phyloP scores from a whole-genome alignment of 164 flowering plant genomes.

The Magnolia kwangsiensis region DNA sequence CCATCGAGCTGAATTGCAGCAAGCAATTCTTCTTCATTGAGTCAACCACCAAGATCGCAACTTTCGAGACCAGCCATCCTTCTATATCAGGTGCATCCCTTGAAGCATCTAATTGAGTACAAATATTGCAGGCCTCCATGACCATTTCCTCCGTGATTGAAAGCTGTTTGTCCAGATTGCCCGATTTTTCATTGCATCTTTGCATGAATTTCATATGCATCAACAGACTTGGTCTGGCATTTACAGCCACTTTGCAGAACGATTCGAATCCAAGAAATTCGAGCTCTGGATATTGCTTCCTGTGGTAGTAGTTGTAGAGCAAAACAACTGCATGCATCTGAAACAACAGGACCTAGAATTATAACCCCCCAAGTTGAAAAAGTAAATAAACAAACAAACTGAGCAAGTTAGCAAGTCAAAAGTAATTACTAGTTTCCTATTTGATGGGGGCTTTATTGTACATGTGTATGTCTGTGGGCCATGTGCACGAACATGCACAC shows the following conservation, averaged over 20 bases:
- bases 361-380: not conserved
- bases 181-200: constrained; percentile 19
- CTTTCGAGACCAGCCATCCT: constrained; percentile 66
- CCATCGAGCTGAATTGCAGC: constrained; percentile 39
- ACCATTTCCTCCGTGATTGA: constrained; percentile 61
- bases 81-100: constrained; percentile 33
- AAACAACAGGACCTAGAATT: constrained; percentile 6
- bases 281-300: constrained; percentile 53
- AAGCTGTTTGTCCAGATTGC: constrained; percentile 34
- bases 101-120: constrained; percentile 47
- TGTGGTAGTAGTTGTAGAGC: constrained; percentile 86
- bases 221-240: constrained; percentile 47
- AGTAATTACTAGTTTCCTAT: no score
- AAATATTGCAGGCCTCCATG: constrained; percentile 65
- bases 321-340: constrained; percentile 87
- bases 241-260: constrained; percentile 66
- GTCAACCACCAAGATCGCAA: constrained; percentile 63
- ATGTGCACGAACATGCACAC: no score
- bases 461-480: no score
- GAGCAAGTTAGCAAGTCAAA: not conserved
- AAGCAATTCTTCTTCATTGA: constrained; percentile 54
- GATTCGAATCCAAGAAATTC: constrained; percentile 49
- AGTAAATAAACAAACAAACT: not conserved
- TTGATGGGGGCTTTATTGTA: no score
- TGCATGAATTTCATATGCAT: constrained; percentile 44